These are phyloP conservation scores for Aspergillus sclerotiicarbonarius DNA, from an alignment of 495 filamentous ascomycete genomes.

Conservation along the genomic window DNA sequence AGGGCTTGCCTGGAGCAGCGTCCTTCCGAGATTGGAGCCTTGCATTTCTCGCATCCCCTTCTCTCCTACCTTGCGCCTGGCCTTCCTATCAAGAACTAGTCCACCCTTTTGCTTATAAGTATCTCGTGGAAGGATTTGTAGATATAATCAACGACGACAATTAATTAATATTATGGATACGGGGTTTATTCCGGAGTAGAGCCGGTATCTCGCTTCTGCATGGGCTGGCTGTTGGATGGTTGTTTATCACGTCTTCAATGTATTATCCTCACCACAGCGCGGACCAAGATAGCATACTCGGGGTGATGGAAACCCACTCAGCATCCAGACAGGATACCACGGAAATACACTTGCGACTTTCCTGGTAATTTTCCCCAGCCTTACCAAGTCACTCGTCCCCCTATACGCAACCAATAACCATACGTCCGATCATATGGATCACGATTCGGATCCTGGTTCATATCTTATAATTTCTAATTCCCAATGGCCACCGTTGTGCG, in stretches of 20 bases:
- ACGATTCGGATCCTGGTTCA: background rate
- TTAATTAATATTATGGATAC: background rate
- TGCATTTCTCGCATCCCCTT: slow-evolving; percentile 27
- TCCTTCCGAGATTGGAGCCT: slow-evolving; percentile 36
- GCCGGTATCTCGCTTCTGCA: background rate
- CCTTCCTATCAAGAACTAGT: slow-evolving; percentile 21
- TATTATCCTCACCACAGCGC: background rate
- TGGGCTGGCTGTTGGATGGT: background rate
- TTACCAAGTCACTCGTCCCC: background rate
- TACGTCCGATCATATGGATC: background rate
- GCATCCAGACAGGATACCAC: background rate
- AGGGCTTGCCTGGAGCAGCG: slow-evolving; percentile 16
- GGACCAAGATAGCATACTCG: no score
- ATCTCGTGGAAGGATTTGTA: background rate
- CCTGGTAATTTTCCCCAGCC: background rate
- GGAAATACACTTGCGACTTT: background rate
- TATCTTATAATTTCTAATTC: background rate
- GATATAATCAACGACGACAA: background rate
- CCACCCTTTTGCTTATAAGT: slow-evolving; percentile 11
- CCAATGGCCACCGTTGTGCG: background rate
- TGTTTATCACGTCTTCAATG: background rate
- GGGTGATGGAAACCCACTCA: background rate
- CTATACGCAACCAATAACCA: background rate
- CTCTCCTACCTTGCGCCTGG: slow-evolving; percentile 17
- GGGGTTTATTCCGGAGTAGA: background rate